These are phyloP conservation scores for Zygosaccharomyces gambellarensis DNA, from an alignment of 805 yeast species.

Conservation along the genomic window DNA sequence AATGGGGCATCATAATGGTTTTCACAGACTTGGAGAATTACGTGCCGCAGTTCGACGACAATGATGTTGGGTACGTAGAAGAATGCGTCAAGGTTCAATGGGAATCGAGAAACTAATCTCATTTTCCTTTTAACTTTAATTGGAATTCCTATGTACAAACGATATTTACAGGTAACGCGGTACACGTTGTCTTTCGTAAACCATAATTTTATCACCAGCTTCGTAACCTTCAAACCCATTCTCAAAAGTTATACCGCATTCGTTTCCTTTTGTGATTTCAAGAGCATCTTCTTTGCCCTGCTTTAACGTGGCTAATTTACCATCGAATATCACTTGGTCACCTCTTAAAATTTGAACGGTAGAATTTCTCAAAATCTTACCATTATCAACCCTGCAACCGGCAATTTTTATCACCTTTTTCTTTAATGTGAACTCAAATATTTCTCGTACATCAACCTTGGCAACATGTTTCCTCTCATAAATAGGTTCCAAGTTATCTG, in stretches of 20 bases:
- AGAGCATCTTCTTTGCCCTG: constrained; percentile 73
- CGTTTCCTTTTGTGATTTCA: constrained; percentile 79
- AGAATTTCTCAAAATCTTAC: constrained; percentile 57
- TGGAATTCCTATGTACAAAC: constrained; percentile 12
- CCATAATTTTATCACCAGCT: constrained; percentile 72
- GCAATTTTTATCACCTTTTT: constrained; percentile 63
- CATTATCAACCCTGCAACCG: constrained; percentile 77
- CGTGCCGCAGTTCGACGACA: constrained; percentile 50
- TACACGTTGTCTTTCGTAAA: constrained; percentile 59
- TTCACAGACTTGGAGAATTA: constrained; percentile 70
- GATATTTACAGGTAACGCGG: constrained; percentile 46
- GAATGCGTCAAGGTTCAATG: constrained; percentile 86
- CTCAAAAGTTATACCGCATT: constrained; percentile 79
- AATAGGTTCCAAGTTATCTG: constrained; percentile 56
- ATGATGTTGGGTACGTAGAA: constrained; percentile 72
- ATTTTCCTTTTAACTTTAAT: background rate
- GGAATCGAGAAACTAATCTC: constrained; percentile 42
- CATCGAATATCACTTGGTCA: constrained; percentile 44
- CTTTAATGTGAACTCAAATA: constrained; percentile 64
- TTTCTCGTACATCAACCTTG: constrained; percentile 62
- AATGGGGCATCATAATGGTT: constrained; percentile 92
- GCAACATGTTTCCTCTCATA: constrained; percentile 62
- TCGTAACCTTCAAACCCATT: constrained; percentile 58
- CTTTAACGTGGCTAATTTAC: constrained; percentile 67
- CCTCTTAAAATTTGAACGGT: constrained; percentile 54